Percentiles rank a stretch among this genome's conserved stretches.
These are phyloP conservation scores for Primulina eburnea DNA, from an alignment of 257 asterid genomes.

Conservation along the genomic window DNA sequence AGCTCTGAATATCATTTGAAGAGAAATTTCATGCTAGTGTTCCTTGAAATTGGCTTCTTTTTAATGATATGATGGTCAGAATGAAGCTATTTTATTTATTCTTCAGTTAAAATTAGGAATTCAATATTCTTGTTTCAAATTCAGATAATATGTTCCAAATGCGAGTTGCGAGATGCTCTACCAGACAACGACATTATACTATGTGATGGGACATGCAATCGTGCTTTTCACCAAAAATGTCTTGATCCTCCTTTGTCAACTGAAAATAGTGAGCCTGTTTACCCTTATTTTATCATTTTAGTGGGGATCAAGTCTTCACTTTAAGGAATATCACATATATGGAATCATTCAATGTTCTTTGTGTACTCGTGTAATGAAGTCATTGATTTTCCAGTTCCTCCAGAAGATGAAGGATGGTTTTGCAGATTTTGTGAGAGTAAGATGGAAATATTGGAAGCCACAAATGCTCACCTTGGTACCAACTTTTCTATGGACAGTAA, in stretches of 20 bases:
- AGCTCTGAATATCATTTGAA: constrained; percentile 8
- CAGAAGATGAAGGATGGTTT: constrained; percentile 95
- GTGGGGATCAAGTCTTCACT: constrained; percentile 9
- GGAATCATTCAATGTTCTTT: constrained; percentile 6
- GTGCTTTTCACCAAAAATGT: constrained; percentile 93
- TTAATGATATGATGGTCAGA: neutral
- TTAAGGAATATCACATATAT: constrained; percentile 6
- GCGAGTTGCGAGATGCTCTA: constrained; percentile 71
- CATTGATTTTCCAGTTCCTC: constrained; percentile 68
- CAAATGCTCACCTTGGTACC: constrained; percentile 96
- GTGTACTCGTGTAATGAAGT: constrained; percentile 28
- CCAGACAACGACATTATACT: constrained; percentile 90
- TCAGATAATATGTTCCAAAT: constrained; percentile 93
- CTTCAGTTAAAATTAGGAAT: constrained; percentile 6
- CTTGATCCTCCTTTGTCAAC: constrained; percentile 87
- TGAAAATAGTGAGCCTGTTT: constrained; percentile 67
- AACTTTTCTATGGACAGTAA: constrained; percentile 67
- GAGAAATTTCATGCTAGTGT: neutral
- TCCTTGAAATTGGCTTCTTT: neutral
- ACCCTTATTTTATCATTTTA: constrained; percentile 21
- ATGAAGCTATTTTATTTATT: neutral
- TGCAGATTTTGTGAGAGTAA: constrained; percentile 89
- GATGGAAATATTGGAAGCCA: constrained; percentile 87
- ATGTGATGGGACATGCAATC: constrained; percentile 93
- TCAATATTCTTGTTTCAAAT: constrained; percentile 28